A percentile compares a stretch with the other conserved stretches of the same genome.
Evolutionary conservation across 2,329 filamentous ascomycete species (phyloP).

Genomic region (Beauveria rudraprayagi): DNA sequence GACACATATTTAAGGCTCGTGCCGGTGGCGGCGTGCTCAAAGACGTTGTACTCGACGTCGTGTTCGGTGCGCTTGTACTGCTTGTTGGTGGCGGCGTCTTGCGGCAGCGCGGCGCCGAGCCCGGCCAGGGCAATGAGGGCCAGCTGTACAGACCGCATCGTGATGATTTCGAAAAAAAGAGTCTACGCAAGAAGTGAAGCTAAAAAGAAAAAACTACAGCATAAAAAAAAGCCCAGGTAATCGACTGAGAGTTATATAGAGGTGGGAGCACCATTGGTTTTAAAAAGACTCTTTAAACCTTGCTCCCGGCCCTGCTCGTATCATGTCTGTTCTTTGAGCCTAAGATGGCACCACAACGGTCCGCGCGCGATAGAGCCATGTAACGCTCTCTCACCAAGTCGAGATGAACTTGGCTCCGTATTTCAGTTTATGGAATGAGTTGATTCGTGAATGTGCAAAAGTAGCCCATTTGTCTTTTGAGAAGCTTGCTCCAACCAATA

Average conservation of each 20-base stretch:
- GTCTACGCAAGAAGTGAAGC: background rate
- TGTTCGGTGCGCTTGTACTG: slow-evolving; percentile 14
- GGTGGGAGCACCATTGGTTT: background rate
- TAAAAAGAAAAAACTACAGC: background rate
- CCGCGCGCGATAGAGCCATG: background rate
- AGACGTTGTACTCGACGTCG: slow-evolving; percentile 32
- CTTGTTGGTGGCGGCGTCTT: slow-evolving; percentile 11
- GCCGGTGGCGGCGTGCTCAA: slow-evolving; percentile 38
- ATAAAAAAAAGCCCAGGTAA: accelerated
- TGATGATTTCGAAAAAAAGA: background rate
- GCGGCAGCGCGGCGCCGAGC: background rate
- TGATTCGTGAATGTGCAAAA: background rate
- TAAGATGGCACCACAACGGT: background rate
- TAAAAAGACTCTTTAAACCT: background rate
- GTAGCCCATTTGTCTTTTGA: background rate
- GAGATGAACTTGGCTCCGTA: background rate
- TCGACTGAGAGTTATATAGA: background rate
- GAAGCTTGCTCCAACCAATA: background rate
- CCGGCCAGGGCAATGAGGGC: slow-evolving; percentile 9
- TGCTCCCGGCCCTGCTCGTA: no score
- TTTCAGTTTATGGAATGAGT: background rate
- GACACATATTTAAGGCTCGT: slow-evolving; percentile 38
- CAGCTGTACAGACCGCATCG: background rate
- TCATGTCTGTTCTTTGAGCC: background rate
- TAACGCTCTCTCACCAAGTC: background rate